phyloP scores from a whole-genome alignment of 2,329 filamentous ascomycete species.

The Zasmidium angulare region DNA sequence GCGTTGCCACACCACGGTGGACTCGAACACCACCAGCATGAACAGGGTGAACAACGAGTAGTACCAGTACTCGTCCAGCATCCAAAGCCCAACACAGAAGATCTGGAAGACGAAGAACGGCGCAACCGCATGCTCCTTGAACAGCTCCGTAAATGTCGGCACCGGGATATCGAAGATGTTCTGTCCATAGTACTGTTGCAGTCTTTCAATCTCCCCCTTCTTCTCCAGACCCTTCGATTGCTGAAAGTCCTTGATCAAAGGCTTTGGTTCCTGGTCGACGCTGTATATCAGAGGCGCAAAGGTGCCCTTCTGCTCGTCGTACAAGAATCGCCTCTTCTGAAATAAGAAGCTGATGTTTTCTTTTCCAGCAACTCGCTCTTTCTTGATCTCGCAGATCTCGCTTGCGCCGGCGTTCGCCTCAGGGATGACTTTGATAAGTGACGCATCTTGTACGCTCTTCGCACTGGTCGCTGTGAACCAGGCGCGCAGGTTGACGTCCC shows the following conservation, averaged over 20 bases:
- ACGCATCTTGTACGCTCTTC: slow-evolving; percentile 68
- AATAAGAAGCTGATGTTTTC: slow-evolving; percentile 85
- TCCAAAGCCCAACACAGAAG: slow-evolving; percentile 97
- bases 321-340: slow-evolving; percentile 96
- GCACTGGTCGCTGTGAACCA: slow-evolving; percentile 77
- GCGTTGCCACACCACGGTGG: slow-evolving; percentile 97
- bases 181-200: slow-evolving; percentile 90
- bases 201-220: slow-evolving; percentile 71
- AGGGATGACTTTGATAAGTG: slow-evolving; percentile 90
- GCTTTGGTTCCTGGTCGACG: slow-evolving; percentile 83
- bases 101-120: slow-evolving; percentile 99
- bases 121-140: slow-evolving; percentile 96
- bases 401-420: slow-evolving; percentile 82
- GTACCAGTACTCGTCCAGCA: slow-evolving; percentile 99
- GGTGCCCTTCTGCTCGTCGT: slow-evolving; percentile 66
- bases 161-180: slow-evolving; percentile 98
- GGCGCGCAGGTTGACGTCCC: slow-evolving; percentile 85
- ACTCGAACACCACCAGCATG: slow-evolving; percentile 97
- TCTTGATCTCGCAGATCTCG: slow-evolving; percentile 80
- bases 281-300: slow-evolving; percentile 82
- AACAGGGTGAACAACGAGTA: slow-evolving; percentile 98
- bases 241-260: slow-evolving; percentile 75
- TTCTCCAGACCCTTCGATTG: slow-evolving; percentile 71
- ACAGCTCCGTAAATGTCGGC: slow-evolving; percentile 90
- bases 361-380: slow-evolving; percentile 74